These are phyloP conservation scores for Euphorbia tirucalli DNA, from an alignment of 345 rosid species.

Conservation along the genomic window DNA sequence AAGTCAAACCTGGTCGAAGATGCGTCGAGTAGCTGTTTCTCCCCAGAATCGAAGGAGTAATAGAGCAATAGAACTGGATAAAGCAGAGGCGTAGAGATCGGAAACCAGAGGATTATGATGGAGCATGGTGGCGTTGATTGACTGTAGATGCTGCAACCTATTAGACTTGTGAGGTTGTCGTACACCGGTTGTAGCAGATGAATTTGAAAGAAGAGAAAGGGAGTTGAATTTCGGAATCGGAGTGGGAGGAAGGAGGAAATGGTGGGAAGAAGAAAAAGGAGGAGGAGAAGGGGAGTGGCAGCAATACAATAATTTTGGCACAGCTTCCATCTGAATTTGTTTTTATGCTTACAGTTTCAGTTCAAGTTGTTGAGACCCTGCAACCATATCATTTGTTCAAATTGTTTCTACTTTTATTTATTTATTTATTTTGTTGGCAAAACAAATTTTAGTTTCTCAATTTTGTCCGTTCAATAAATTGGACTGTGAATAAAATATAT, in stretches of 20 bases:
- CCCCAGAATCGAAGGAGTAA: slow-evolving; percentile 51
- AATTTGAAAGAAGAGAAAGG: neutral
- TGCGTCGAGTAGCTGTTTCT: slow-evolving; percentile 58
- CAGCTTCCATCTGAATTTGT: neutral
- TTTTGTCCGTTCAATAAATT: no score
- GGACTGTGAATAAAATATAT: no score
- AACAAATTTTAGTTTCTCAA: no score
- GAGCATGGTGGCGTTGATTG: slow-evolving; percentile 35
- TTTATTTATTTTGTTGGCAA: no score
- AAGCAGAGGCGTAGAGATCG: slow-evolving; percentile 49
- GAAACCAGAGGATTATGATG: slow-evolving; percentile 49
- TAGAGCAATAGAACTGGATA: slow-evolving; percentile 42
- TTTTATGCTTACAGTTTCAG: no score
- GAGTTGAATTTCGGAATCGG: neutral
- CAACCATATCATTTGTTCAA: no score
- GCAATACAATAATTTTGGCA: neutral
- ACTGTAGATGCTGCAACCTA: slow-evolving; percentile 14
- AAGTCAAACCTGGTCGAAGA: slow-evolving; percentile 55
- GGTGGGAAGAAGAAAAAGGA: neutral
- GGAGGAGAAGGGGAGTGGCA: neutral
- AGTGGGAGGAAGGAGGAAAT: neutral
- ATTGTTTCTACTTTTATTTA: no score
- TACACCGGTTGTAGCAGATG: neutral
- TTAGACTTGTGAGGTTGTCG: slow-evolving; percentile 6
- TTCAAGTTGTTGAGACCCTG: no score